Evolutionary conservation across 2,329 filamentous ascomycete species (phyloP).

Genomic region (Aspergillus jensenii): DNA sequence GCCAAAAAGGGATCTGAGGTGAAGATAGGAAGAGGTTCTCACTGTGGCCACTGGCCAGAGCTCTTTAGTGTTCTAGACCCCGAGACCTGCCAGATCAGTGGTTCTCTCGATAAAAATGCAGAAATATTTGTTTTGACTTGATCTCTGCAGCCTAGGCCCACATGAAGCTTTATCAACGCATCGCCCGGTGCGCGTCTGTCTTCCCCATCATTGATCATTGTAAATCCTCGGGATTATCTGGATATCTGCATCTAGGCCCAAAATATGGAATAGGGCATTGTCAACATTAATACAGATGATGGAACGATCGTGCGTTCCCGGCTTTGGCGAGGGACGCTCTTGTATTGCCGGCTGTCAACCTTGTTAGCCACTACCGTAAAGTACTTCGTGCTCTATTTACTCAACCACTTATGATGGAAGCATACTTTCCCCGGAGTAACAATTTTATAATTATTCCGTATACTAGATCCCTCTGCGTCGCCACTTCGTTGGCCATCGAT

Average conservation of each 20-base stretch:
- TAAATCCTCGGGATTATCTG: neutral
- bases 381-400: too few relatives aligned
- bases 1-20: neutral
- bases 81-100: neutral
- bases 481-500: neutral
- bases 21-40: neutral
- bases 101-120: neutral
- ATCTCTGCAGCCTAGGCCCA: neutral
- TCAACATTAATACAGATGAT: neutral
- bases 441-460: neutral
- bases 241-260: neutral
- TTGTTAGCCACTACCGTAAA: neutral
- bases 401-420: neutral
- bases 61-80: conserved; percentile 7
- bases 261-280: neutral
- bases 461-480: neutral
- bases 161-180: neutral
- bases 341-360: neutral
- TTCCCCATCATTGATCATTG: neutral
- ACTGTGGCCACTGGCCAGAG: neutral
- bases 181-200: neutral
- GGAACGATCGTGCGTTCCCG: neutral
- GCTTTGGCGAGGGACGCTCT: neutral
- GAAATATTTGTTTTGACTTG: neutral
- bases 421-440: neutral